Conservation (phyloP, 2,329 filamentous ascomycete species). For the Exophiala aquamarina region DNA sequence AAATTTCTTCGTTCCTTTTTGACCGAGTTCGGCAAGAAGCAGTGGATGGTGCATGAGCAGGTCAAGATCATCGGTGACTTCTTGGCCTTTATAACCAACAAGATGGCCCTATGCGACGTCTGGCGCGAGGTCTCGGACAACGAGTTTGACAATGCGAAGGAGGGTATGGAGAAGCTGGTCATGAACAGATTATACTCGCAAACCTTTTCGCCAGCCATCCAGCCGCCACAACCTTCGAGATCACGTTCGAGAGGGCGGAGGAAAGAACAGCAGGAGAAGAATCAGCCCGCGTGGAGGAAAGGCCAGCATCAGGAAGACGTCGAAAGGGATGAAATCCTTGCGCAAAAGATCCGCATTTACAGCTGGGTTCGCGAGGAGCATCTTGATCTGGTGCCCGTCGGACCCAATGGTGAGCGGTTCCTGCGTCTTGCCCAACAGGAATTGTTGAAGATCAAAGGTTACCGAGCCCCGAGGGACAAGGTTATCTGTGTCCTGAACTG, state of each 20-base stretch:
- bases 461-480: constrained; percentile 95
- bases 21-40: constrained; percentile 90
- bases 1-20: constrained; percentile 94
- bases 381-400: constrained; percentile 83
- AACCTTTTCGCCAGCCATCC: constrained; percentile 93
- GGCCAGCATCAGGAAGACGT: constrained; percentile 98
- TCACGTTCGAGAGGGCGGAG: constrained; percentile 64
- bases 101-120: constrained; percentile 96
- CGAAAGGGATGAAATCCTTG: constrained; percentile 90
- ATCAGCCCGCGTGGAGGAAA: constrained; percentile 76
- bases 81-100: constrained; percentile 92
- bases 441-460: constrained; percentile 92
- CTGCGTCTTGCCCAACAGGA: constrained; percentile 89
- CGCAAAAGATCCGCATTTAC: constrained; percentile 96
- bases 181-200: constrained; percentile 97
- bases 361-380: constrained; percentile 92
- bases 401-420: constrained; percentile 84
- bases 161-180: constrained; percentile 99
- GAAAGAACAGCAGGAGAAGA: constrained; percentile 65
- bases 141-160: constrained; percentile 96
- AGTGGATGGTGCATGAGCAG: constrained; percentile 99
- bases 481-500: constrained; percentile 98
- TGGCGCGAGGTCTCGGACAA: constrained; percentile 95
- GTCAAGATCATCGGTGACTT: constrained; percentile 99
- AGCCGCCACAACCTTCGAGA: constrained; percentile 66